phyloP scores from a whole-genome alignment of 2,329 filamentous ascomycete genomes.

The Penicillium sp. region DNA sequence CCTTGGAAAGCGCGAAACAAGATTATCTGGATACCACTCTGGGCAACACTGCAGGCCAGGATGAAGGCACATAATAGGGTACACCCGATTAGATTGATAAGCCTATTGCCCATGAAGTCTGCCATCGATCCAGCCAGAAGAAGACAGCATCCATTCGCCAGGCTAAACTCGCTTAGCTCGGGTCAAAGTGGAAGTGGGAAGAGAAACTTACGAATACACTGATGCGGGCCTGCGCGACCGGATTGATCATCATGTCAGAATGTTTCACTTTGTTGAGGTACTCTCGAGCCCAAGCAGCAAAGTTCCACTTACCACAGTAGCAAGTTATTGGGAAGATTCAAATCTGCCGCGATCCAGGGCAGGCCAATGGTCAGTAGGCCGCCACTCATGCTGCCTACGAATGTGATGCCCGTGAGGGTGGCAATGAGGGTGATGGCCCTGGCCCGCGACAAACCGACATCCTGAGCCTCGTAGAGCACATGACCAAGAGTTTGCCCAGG shows the following conservation, averaged over 20 bases:
- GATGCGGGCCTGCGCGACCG: slow-evolving; percentile 14
- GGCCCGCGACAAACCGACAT: slow-evolving; percentile 6
- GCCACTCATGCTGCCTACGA: slow-evolving; percentile 33
- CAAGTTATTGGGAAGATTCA: slow-evolving; percentile 28
- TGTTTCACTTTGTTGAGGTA: not conserved
- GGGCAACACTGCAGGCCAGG: slow-evolving; percentile 40
- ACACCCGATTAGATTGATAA: slow-evolving; percentile 51
- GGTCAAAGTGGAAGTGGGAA: not conserved
- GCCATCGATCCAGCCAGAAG: slow-evolving; percentile 54
- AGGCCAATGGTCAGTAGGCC: slow-evolving; percentile 32
- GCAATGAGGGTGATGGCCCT: slow-evolving; percentile 25
- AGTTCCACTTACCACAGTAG: slow-evolving; percentile 15
- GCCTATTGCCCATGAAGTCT: slow-evolving; percentile 52
- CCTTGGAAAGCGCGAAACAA: slow-evolving; percentile 51
- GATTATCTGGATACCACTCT: slow-evolving; percentile 48
- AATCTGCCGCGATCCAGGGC: slow-evolving; percentile 30
- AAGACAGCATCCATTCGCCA: slow-evolving; percentile 53
- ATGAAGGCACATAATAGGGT: slow-evolving; percentile 48
- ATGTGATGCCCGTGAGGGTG: slow-evolving; percentile 31
- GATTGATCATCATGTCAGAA: not conserved
- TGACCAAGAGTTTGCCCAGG: not conserved
- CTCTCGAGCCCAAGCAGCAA: not conserved
- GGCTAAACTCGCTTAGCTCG: slow-evolving; percentile 19
- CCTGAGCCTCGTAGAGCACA: not conserved
- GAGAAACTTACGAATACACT: slow-evolving; percentile 19